Evolutionary conservation across 2,329 filamentous ascomycete species (phyloP).

Genomic region (Amauroascus niger): DNA sequence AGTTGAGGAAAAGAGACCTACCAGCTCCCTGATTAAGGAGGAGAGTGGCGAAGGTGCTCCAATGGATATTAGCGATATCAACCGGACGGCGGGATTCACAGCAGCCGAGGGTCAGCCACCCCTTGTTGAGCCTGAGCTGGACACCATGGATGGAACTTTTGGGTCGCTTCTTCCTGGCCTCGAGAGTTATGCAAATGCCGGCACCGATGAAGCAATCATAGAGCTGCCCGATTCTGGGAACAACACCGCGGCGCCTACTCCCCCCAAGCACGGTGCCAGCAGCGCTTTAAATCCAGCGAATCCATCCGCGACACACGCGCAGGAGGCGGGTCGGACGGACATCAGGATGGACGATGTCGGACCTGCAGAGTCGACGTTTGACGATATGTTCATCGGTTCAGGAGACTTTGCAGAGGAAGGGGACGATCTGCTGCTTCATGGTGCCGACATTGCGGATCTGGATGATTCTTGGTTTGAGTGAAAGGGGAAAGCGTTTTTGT

Average conservation of each 20-base stretch:
- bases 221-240: slow-evolving; percentile 20
- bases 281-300: slow-evolving; percentile 11
- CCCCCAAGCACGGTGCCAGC: slow-evolving; percentile 3
- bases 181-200: slow-evolving; percentile 27
- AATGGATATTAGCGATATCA: slow-evolving; percentile 5
- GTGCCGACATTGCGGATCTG: slow-evolving; percentile 34
- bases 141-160: slow-evolving; percentile 17
- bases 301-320: slow-evolving; percentile 15
- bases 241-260: slow-evolving; percentile 4
- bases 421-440: slow-evolving; percentile 30
- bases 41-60: not conserved
- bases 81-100: not conserved
- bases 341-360: slow-evolving; percentile 24
- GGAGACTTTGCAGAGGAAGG: slow-evolving; percentile 30
- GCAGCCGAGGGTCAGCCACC: not conserved
- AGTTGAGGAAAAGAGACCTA: not conserved
- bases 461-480: slow-evolving; percentile 35
- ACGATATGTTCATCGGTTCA: slow-evolving; percentile 37
- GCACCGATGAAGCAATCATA: slow-evolving; percentile 32
- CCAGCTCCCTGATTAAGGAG: not conserved
- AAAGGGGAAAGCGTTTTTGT: too few relatives aligned
- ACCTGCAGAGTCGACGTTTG: slow-evolving; percentile 38
- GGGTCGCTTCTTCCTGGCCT: slow-evolving; percentile 25
- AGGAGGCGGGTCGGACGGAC: slow-evolving; percentile 9
- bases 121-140: not conserved